Evolutionary conservation across 208 protist genomes (phyloP), one percentile per base, ranked within the genome.

Genomic region (Sergeia podlipaevii): DNA sequence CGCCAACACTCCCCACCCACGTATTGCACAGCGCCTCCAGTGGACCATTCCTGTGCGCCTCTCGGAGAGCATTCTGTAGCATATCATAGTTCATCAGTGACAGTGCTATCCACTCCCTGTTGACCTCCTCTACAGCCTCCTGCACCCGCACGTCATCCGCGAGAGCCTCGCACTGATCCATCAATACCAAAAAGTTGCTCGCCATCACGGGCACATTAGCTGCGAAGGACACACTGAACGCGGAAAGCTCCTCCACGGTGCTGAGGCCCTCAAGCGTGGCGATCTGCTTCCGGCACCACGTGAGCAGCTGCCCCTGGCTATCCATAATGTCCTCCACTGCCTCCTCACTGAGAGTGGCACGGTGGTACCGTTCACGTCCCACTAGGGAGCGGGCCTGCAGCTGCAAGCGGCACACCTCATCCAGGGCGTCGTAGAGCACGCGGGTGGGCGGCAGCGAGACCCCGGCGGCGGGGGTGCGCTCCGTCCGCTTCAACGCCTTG

Each of bases 161-260:
- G 24, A 95, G 47, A 7, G 57, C 27, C 51, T 93, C 80, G 41
- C 74, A 67, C 44, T 79, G 83, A 56, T 93, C 85, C 39, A 82
- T 65, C 8, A 96, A 65, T 7, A 91, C 78, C 23, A 87, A 70
- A 59, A 92, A 93, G 62, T 95, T 93, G 48, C 72, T 85, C 34
- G 89, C 81, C 85, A 93, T 95, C 17, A 92, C 81, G 2, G 63
- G 53, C 36, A 87, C 81, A 54, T 95, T 95, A 10, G 66, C 55
- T 29, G 62, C 51, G 46, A 95, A 83, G 3, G 80, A 90, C 18
- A 65, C 71, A 55, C 58, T 80, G 60, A 95, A 93, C 55, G 79
- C 73, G 15, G 65, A 53, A 32, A 93, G 21, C 32, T 89, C 77
- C 23, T 74, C 65, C 30, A 89, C 24, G 17, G 61, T 46, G 8